Evolutionary conservation across 305 asterid genomes (phyloP), one percentile per base, ranked within the genome.

Genomic region (Striga hermonthica): DNA sequence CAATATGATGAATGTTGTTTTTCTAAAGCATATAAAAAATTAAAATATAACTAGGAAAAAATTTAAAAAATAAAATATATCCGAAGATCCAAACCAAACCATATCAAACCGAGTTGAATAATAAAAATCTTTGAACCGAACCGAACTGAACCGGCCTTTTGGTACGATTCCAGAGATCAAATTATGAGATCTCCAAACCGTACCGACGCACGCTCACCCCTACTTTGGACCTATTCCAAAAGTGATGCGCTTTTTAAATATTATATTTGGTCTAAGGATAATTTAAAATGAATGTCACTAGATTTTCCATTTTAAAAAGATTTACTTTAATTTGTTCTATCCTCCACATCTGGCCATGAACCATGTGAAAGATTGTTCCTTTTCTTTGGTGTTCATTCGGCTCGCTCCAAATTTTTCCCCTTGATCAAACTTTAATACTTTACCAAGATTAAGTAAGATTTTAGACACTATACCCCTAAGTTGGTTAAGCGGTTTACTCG

Each of bases 351-450:
- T 74, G 69, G 69, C 77, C 84, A 80, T n/a, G 34, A 77, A 65
- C 93, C 95, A 88, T 88, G 89, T 85, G 95, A 84, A 58, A 47
- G 67, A 63, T 74, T 63, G 5, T 37, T 66, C 77, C 35, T 58
- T 68, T 74, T 69, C 67, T 78, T 68, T 44, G 41, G 54, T 43
- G 56, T 75, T 74, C 69, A 53, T n/a, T 38, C 31, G 15, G 71
- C 82, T 78, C 77, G 41, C 37, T 41, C 9, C 47, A 87, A 81
- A 74, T 31, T 15, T 45, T 67, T 45, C 56, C 69, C 68, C 66
- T 67, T 79, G 55, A 72, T 74, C 65, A 54, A 62, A 15, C 10
- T 52, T 62, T 62, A 67, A 66, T 38, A 57, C 41, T 39, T 8
- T n/a, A 69, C 57, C 60, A 64, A 69, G 55, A 45, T 52, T 52